A percentile compares a stretch with the other conserved stretches of the same genome.
Conservation (phyloP, 768 basidiomycete species). For the Hericium coralloides region DNA sequence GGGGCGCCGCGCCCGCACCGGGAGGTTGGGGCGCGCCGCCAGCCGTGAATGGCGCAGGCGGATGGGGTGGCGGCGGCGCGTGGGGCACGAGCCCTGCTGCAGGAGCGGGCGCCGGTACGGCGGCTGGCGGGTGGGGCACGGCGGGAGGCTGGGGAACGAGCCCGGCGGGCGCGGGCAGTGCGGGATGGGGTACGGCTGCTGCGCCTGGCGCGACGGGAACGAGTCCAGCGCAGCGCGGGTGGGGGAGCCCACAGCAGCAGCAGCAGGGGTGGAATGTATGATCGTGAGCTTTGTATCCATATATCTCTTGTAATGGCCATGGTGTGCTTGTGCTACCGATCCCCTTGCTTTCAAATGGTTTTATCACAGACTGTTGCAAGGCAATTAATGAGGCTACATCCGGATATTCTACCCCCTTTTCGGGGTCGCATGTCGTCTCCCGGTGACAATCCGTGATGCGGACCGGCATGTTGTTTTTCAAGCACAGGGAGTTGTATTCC, state of each 20-base stretch:
- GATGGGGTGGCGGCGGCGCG: background rate
- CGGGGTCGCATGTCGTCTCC: background rate
- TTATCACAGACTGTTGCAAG: too few relatives aligned
- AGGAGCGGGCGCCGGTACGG: conserved; percentile 10
- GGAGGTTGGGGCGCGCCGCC: conserved; percentile 11
- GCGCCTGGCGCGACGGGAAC: background rate
- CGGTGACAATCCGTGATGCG: too few relatives aligned
- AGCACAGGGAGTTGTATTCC: too few relatives aligned
- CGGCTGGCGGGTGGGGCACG: conserved; percentile 23
- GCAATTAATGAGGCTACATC: too few relatives aligned
- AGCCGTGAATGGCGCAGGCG: background rate
- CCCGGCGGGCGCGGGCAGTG: conserved; percentile 13
- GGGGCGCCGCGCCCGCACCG: conserved; percentile 3
- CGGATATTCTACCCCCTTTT: background rate
- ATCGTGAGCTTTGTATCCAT: background rate
- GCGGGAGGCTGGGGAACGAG: background rate
- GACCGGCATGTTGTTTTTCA: too few relatives aligned
- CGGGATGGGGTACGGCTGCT: conserved; percentile 16
- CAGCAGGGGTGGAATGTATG: conserved; percentile 24
- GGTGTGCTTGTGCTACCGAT: too few relatives aligned
- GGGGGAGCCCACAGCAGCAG: conserved; percentile 20
- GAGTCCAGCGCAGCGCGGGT: conserved; percentile 23
- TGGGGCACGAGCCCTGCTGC: conserved; percentile 8
- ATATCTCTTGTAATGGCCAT: too few relatives aligned
- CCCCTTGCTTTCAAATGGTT: too few relatives aligned